Evolutionary conservation across 192 early-diverging fungal species (phyloP).

Genomic region (Jimgerdemannia flammicorona): DNA sequence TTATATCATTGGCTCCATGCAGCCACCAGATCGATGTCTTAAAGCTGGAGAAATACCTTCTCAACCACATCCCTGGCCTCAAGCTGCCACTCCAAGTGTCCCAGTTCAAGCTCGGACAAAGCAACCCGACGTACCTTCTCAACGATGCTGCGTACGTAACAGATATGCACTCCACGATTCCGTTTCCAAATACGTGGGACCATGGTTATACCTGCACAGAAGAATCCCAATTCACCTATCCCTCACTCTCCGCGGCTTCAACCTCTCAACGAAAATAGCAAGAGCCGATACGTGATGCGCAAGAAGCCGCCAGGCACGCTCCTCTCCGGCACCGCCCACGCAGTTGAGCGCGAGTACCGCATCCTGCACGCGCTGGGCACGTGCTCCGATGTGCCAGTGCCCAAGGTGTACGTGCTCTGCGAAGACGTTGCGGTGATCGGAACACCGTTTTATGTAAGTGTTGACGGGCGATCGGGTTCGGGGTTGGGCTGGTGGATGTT

Average conservation of each 20-base stretch:
- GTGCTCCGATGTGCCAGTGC: slow-evolving; percentile 83
- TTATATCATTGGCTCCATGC: neutral
- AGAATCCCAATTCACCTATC: neutral
- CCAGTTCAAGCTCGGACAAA: slow-evolving; percentile 92
- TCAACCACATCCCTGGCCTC: slow-evolving; percentile 45
- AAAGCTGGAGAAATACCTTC: slow-evolving; percentile 60
- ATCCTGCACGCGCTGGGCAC: slow-evolving; percentile 73
- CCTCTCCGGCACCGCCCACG: slow-evolving; percentile 83
- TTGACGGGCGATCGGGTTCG: no score
- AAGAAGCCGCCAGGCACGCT: slow-evolving; percentile 91
- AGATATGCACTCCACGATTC: neutral
- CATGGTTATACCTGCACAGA: slow-evolving; percentile 1
- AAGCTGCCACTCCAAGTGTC: slow-evolving; percentile 60
- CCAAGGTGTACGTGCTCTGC: slow-evolving; percentile 82
- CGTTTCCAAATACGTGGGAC: slow-evolving; percentile 3
- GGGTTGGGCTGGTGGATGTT: neutral
- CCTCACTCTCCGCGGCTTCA: neutral
- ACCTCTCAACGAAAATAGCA: slow-evolving; percentile 28
- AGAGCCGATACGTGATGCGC: slow-evolving; percentile 71
- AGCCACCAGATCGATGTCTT: slow-evolving; percentile 59
- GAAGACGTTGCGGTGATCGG: slow-evolving; percentile 81
- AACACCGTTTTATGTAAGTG: slow-evolving; percentile 85
- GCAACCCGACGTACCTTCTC: slow-evolving; percentile 92
- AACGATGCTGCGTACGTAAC: slow-evolving; percentile 60
- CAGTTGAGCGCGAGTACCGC: slow-evolving; percentile 87